Evolutionary conservation across 169 alveolate species (phyloP).

Genomic region (Cryptosporidium baileyi): DNA sequence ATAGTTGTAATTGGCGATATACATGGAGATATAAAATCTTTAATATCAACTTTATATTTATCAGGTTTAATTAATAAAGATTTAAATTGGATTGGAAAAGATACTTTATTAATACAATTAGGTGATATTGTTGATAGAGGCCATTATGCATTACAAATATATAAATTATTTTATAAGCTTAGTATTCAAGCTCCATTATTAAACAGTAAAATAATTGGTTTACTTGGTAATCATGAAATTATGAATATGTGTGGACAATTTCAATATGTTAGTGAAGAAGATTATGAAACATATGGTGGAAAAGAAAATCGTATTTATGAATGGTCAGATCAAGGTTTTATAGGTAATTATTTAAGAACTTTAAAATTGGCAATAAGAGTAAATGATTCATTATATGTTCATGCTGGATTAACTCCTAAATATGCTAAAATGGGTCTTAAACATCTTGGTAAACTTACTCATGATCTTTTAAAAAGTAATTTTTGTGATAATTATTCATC

Average conservation of each 20-base stretch:
- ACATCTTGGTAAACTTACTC: neutral
- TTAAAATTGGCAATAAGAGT: slow-evolving; percentile 23
- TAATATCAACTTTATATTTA: slow-evolving; percentile 69
- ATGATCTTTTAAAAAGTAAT: slow-evolving; percentile 2
- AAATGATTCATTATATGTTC: slow-evolving; percentile 66
- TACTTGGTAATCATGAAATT: slow-evolving; percentile 75
- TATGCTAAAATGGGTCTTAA: slow-evolving; percentile 60
- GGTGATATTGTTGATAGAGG: slow-evolving; percentile 77
- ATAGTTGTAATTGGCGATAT: slow-evolving; percentile 76
- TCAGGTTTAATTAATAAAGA: slow-evolving; percentile 71
- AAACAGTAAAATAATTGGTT: slow-evolving; percentile 70
- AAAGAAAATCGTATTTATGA: slow-evolving; percentile 31
- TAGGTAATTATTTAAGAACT: slow-evolving; percentile 59
- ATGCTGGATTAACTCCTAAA: slow-evolving; percentile 70
- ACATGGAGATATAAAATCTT: slow-evolving; percentile 74
- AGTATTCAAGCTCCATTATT: slow-evolving; percentile 54
- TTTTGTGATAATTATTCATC: slow-evolving; percentile 9
- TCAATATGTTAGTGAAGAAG: slow-evolving; percentile 65
- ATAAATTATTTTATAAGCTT: slow-evolving; percentile 53
- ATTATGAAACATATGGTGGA: slow-evolving; percentile 61
- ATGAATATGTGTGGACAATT: slow-evolving; percentile 75
- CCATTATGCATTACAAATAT: slow-evolving; percentile 67
- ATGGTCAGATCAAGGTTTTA: slow-evolving; percentile 58
- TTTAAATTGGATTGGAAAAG: slow-evolving; percentile 74
- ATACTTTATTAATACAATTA: slow-evolving; percentile 71